Evolutionary conservation across 352 stramenopile genomes (phyloP).

Genomic region (Pythium oligandrum): DNA sequence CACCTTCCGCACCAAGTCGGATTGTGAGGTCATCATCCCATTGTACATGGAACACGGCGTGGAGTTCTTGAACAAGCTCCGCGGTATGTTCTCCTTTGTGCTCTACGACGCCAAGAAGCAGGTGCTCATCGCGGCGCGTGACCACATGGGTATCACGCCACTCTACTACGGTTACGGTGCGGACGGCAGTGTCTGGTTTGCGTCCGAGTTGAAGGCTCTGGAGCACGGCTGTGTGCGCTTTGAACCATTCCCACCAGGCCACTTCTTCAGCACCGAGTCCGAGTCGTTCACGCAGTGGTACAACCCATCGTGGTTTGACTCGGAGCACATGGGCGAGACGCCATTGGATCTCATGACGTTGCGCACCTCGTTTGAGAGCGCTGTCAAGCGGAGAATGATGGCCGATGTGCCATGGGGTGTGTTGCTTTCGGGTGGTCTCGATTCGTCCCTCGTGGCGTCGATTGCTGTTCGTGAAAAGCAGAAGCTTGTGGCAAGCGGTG

Average conservation of each 20-base stretch:
- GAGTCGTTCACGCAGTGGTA: slow-evolving; percentile 95
- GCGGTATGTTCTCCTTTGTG: slow-evolving; percentile 99
- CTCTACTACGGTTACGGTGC: slow-evolving; percentile 98
- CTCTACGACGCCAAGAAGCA: slow-evolving; percentile 94
- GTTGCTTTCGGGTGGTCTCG: slow-evolving; percentile 95
- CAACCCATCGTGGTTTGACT: slow-evolving; percentile 91
- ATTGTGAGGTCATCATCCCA: slow-evolving; percentile 98
- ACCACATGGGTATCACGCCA: slow-evolving; percentile 98
- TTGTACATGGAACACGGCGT: slow-evolving; percentile 91
- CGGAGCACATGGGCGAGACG: slow-evolving; percentile 49
- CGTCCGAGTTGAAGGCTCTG: slow-evolving; percentile 97
- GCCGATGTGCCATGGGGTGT: slow-evolving; percentile 98
- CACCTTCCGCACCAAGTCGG: slow-evolving; percentile 92
- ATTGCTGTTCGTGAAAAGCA: slow-evolving; percentile 94
- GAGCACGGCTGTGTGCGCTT: slow-evolving; percentile 82
- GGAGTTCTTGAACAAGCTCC: slow-evolving; percentile 89
- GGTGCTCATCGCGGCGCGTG: slow-evolving; percentile 92
- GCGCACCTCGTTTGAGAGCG: slow-evolving; percentile 90
- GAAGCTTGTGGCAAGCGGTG: slow-evolving; percentile 72
- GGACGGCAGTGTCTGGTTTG: slow-evolving; percentile 96
- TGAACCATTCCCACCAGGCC: slow-evolving; percentile 88
- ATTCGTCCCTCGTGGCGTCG: slow-evolving; percentile 97
- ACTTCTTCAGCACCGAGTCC: slow-evolving; percentile 82
- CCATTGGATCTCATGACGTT: slow-evolving; percentile 74
- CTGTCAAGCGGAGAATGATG: slow-evolving; percentile 98